Evolutionary conservation across 2,329 filamentous ascomycete genomes (phyloP).

Genomic region (Tolypocladium capitatum): DNA sequence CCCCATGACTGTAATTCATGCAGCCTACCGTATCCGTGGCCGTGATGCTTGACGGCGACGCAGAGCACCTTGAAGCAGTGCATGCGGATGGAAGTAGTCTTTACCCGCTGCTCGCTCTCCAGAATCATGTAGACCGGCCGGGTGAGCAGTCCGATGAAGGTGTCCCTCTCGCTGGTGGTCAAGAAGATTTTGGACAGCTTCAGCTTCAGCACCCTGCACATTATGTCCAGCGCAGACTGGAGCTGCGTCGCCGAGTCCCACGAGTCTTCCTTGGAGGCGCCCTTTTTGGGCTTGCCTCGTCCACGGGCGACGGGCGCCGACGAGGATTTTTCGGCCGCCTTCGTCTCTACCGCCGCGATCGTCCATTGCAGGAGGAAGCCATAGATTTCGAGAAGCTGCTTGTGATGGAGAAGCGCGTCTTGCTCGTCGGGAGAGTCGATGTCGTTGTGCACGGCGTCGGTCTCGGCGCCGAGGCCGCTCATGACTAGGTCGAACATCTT

Average conservation of each 20-base stretch:
- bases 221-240: conserved; percentile 76
- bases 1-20: neutral
- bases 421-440: conserved; percentile 80
- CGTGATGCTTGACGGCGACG: conserved; percentile 93
- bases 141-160: conserved; percentile 83
- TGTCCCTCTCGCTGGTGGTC: conserved; percentile 92
- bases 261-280: conserved; percentile 60
- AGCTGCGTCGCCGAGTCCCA: conserved; percentile 89
- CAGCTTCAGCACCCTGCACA: conserved; percentile 90
- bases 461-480: conserved; percentile 73
- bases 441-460: conserved; percentile 73
- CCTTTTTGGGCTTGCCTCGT: conserved; percentile 64
- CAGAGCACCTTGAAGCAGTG: conserved; percentile 95
- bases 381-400: conserved; percentile 83
- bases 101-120: conserved; percentile 86
- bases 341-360: conserved; percentile 84
- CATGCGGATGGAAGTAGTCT: conserved; percentile 82
- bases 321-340: conserved; percentile 79
- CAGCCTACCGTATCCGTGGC: conserved; percentile 75
- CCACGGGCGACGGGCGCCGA: conserved; percentile 53
- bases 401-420: conserved; percentile 74
- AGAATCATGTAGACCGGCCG: conserved; percentile 86
- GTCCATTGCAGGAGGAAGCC: conserved; percentile 93
- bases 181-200: conserved; percentile 89
- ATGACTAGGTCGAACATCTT: conserved; percentile 87